Evolutionary conservation across 345 rosid species (phyloP).

Genomic region (Heritiera littoralis): DNA sequence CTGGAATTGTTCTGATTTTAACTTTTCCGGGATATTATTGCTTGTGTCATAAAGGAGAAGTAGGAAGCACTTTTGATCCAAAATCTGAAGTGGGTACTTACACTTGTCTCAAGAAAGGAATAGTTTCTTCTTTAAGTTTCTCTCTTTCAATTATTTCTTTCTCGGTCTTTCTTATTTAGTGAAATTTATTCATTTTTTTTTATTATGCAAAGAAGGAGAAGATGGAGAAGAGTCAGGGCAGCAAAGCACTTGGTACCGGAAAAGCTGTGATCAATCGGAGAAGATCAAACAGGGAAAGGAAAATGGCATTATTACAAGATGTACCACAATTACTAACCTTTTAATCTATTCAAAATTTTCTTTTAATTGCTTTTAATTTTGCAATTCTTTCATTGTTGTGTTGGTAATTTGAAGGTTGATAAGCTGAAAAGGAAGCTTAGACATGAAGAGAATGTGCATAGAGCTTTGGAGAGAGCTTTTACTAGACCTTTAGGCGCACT

Average conservation of each 20-base stretch:
- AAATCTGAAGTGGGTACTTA: slow-evolving; percentile 48
- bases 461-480: slow-evolving; percentile 95
- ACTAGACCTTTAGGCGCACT: slow-evolving; percentile 91
- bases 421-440: slow-evolving; percentile 89
- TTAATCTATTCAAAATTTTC: not conserved
- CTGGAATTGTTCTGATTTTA: not conserved
- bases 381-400: slow-evolving; percentile 13
- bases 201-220: slow-evolving; percentile 46
- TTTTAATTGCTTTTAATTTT: not conserved
- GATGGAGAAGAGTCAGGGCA: slow-evolving; percentile 54
- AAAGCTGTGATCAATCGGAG: slow-evolving; percentile 56
- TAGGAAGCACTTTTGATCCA: slow-evolving; percentile 46
- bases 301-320: slow-evolving; percentile 80
- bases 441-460: slow-evolving; percentile 95
- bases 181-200: slow-evolving; percentile 16
- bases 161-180: slow-evolving; percentile 11
- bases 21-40: slow-evolving; percentile 29
- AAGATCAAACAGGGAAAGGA: slow-evolving; percentile 70
- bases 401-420: slow-evolving; percentile 64
- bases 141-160: slow-evolving; percentile 16
- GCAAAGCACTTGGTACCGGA: slow-evolving; percentile 39
- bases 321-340: slow-evolving; percentile 35
- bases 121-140: slow-evolving; percentile 32
- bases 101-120: slow-evolving; percentile 65
- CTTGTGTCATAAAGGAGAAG: slow-evolving; percentile 24